Base-by-base conservation (phyloP, 2,329 filamentous ascomycete genomes). In the Stagonosporopsis rhizophila region DNA sequence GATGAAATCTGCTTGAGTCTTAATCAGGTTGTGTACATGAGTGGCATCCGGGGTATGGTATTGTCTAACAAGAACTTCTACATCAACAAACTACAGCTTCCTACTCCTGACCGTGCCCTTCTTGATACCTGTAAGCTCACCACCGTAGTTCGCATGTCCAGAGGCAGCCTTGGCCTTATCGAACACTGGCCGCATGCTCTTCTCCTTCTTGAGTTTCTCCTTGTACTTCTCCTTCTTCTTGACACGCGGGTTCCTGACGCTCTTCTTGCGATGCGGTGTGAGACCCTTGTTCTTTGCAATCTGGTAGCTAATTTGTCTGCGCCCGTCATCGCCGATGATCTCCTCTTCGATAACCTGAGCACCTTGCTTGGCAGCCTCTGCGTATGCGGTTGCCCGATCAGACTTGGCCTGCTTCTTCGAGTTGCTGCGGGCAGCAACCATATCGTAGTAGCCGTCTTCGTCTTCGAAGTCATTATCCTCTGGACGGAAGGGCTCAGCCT, bases 271-370 rank as follows among this genome's bases (percentile, higher is more conserved):
- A 77, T 90, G 89, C 42, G 93, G 92, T 56, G 91, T 88, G 61
- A 99, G 80, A 28, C 95, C 95, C 84, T 97, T 97, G 80, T 99
- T 99, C 86, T 98, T 97, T 80, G 93, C 87, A 72, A 99, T 99
- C 66, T 88, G 86, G 78, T 97, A 98, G 17, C 87, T 91, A 75
- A 99, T 96, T 77, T 92, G 91, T 58, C 96, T 84, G 80, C 97
- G 96, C 58, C 93, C 94, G 68, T 96, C 92, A 55, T 87, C 81
- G 38, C 90, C 92, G 39, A 96, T 76, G 68, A 85, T 82, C 71
- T 90, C 89, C 58, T 86, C 82, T 65, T 88, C 84, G 1, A 89
- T 81, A 1, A 89, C 89, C 55, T 83, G 84, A 17, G 81, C 85
- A 20, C 84, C 84, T 64, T 83, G 77, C 44, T 79, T 75, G n/a